phyloP scores from a whole-genome alignment of 352 stramenopile genomes.

The Pythium pectinolyticum region DNA sequence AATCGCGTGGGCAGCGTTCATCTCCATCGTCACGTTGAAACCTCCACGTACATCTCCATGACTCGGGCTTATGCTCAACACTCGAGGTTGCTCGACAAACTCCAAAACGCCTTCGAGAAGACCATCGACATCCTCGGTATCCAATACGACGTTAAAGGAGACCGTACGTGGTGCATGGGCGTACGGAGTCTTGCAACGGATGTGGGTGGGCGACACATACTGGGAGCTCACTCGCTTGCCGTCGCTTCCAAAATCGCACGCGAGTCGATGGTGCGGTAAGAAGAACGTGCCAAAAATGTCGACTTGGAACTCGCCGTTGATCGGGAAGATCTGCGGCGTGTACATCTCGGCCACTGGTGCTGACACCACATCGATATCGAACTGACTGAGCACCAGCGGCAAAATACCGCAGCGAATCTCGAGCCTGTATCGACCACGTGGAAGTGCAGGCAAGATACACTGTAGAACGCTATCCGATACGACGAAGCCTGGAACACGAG shows the following conservation, averaged over 20 bases:
- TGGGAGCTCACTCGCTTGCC: too few relatives aligned
- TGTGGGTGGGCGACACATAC: conserved; percentile 21
- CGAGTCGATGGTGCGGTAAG: conserved; percentile 7
- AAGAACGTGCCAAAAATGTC: conserved; percentile 24
- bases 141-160: conserved; percentile 6
- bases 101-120: conserved; percentile 21
- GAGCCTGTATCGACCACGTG: conserved; percentile 14
- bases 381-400: not conserved
- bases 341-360: conserved; percentile 16
- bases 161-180: not conserved
- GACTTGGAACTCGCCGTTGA: conserved; percentile 4
- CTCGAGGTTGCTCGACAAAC: conserved; percentile 11
- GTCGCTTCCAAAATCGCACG: conserved; percentile 26
- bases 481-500: not conserved
- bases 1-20: not conserved
- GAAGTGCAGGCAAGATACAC: not conserved
- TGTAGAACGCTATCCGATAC: conserved; percentile 6
- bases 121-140: not conserved
- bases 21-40: conserved; percentile 13
- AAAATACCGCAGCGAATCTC: conserved; percentile 5
- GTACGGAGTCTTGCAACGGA: conserved; percentile 14
- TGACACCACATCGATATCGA: not conserved
- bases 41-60: conserved; percentile 9
- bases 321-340: conserved; percentile 25
- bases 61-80: not conserved